Percentiles rank a stretch among this genome's conserved stretches.
These are phyloP conservation scores for Aspergillus vadensis DNA, from an alignment of 2,329 filamentous ascomycete genomes.

Conservation along the genomic window DNA sequence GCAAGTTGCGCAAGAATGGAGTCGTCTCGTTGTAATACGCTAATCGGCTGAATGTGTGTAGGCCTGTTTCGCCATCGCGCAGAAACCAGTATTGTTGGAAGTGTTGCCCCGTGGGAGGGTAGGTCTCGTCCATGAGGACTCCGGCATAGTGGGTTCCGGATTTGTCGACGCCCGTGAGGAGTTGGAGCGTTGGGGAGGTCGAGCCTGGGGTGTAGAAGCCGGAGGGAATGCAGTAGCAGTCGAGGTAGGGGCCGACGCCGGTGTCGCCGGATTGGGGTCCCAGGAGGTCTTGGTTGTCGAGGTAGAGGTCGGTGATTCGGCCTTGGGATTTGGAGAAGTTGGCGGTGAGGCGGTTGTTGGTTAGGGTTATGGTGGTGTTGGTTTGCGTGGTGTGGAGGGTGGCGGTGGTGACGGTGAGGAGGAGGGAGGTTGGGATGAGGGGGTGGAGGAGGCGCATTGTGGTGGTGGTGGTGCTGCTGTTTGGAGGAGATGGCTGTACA, in stretches of 20 bases:
- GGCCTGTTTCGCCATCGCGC: conserved; percentile 62
- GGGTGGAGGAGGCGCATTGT: conserved; percentile 14
- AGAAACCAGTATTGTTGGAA: conserved; percentile 68
- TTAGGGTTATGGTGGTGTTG: conserved; percentile 33
- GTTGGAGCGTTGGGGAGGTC: conserved; percentile 51
- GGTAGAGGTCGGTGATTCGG: conserved; percentile 45
- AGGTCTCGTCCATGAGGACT: conserved; percentile 62
- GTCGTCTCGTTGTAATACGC: conserved; percentile 61
- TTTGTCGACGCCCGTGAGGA: conserved; percentile 56
- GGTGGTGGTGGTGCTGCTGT: neutral
- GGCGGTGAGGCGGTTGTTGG: conserved; percentile 50
- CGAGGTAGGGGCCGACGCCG: conserved; percentile 61
- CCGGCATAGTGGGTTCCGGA: conserved; percentile 58
- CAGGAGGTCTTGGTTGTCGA: conserved; percentile 57
- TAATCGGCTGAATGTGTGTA: conserved; percentile 63
- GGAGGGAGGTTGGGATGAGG: conserved; percentile 9
- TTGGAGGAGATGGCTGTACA: too few relatives aligned
- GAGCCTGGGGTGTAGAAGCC: conserved; percentile 63
- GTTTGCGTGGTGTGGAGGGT: conserved; percentile 24
- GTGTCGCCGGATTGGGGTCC: conserved; percentile 47
- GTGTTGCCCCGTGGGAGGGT: conserved; percentile 58
- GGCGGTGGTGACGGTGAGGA: conserved; percentile 16
- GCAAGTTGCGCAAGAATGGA: conserved; percentile 59
- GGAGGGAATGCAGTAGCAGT: conserved; percentile 63
- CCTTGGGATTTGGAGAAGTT: conserved; percentile 49